A percentile compares a stretch with the other conserved stretches of the same genome.
Evolutionary conservation across 805 yeast species (phyloP).

Genomic region (Metschnikowia picachoensis): DNA sequence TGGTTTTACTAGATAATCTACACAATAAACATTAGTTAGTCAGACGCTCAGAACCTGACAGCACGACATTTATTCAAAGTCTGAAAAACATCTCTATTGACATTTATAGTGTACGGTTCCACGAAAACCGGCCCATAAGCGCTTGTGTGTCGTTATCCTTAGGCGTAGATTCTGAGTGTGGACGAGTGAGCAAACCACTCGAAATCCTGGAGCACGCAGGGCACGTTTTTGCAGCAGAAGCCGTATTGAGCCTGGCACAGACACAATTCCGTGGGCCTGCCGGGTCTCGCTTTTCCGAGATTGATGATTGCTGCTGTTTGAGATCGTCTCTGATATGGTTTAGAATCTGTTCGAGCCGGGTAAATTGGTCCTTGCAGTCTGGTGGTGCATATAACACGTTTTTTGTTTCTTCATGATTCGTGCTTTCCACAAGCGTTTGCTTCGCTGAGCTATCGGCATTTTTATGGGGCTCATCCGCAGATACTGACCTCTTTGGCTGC

Average conservation of each 20-base stretch:
- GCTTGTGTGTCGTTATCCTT: conserved; percentile 11
- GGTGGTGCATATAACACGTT: neutral
- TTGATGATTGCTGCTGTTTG: neutral
- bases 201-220: conserved; percentile 4
- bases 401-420: neutral
- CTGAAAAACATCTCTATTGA: neutral
- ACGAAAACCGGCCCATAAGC: conserved; percentile 14
- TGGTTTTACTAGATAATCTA: no score
- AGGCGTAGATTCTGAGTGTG: conserved; percentile 12
- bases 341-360: conserved; percentile 2
- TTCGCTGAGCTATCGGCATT: neutral
- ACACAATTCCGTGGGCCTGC: neutral
- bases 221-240: neutral
- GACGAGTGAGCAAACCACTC: conserved; percentile 1
- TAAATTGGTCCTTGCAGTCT: conserved; percentile 4
- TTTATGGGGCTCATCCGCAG: neutral
- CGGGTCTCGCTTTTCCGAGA: no score
- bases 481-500: no score
- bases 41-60: no score
- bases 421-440: neutral
- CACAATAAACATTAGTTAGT: no score
- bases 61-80: no score
- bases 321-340: neutral
- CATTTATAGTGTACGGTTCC: conserved; percentile 14
- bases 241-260: neutral